phyloP scores from a whole-genome alignment of 345 rosid genomes.

The Lepidium sativum region DNA sequence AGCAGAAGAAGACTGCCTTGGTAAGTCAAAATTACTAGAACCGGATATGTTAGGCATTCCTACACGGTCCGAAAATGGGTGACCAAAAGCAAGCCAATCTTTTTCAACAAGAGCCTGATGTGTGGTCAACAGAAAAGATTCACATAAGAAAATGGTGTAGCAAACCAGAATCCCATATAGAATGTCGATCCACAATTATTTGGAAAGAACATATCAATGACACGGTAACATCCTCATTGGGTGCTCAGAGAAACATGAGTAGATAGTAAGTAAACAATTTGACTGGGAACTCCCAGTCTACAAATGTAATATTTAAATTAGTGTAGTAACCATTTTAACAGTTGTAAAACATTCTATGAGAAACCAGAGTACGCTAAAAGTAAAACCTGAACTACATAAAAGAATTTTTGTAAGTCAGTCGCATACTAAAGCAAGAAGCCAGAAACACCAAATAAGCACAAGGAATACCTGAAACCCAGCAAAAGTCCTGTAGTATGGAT shows the following conservation, averaged over 20 bases:
- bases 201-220: not conserved
- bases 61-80: conserved; percentile 89
- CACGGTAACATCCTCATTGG: not conserved
- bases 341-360: not conserved
- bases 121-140: not conserved
- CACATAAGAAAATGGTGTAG: conserved; percentile 14
- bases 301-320: not conserved
- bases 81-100: conserved; percentile 99
- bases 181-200: conserved; percentile 6
- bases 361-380: conserved; percentile 3
- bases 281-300: not conserved
- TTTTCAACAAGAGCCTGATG: conserved; percentile 86
- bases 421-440: not conserved
- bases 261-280: not conserved
- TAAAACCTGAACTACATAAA: not conserved
- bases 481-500: conserved; percentile 92
- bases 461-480: conserved; percentile 83
- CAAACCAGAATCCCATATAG: not conserved
- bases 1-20: conserved; percentile 56
- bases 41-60: conserved; percentile 85
- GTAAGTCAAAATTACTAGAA: conserved; percentile 50
- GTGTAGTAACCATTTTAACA: not conserved
- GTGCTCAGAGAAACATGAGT: not conserved
- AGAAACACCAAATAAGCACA: conserved; percentile 11
- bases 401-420: not conserved